Conservation (phyloP, 1,284 basidiomycete genomes). For the Polyporus tsugae region DNA sequence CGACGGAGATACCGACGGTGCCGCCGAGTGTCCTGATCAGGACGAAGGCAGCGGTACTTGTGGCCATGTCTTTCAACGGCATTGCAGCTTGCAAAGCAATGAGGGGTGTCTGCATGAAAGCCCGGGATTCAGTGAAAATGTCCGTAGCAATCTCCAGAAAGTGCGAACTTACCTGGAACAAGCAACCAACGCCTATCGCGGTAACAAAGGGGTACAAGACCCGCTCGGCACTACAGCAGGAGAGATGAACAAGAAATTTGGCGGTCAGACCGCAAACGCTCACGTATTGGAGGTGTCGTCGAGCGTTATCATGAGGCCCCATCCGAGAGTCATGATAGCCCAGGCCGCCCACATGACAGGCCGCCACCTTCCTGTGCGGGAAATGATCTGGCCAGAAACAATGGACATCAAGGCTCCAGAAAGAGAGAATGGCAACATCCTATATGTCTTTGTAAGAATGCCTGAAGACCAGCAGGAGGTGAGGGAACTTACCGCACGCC, state of each 20-base stretch:
- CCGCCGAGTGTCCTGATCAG: conserved; percentile 82
- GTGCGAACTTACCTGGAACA: conserved; percentile 62
- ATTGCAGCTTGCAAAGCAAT: conserved; percentile 83
- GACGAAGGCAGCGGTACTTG: conserved; percentile 74
- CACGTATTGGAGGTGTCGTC: conserved; percentile 55
- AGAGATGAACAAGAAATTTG: conserved; percentile 3
- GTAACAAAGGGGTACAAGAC: conserved; percentile 68
- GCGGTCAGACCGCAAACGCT: conserved; percentile 15
- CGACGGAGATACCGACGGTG: conserved; percentile 77
- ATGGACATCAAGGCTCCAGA: conserved; percentile 66
- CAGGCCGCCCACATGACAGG: conserved; percentile 68
- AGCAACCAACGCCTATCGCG: conserved; percentile 65
- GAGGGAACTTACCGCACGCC: conserved; percentile 65
- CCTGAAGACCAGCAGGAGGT: background rate
- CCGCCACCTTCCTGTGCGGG: conserved; percentile 70
- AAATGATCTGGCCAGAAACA: conserved; percentile 65
- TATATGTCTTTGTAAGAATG: conserved; percentile 35
- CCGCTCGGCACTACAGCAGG: conserved; percentile 57
- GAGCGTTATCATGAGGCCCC: conserved; percentile 70
- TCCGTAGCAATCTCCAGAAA: background rate
- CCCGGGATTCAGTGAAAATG: background rate
- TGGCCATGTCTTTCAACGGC: conserved; percentile 85
- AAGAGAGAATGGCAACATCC: conserved; percentile 82
- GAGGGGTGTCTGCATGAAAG: conserved; percentile 57
- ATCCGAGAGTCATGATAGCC: conserved; percentile 64